A percentile compares a stretch with the other conserved stretches of the same genome.
These are phyloP conservation scores for Cladosporium sp. DNA, from an alignment of 2,329 filamentous ascomycete species.

Conservation along the genomic window DNA sequence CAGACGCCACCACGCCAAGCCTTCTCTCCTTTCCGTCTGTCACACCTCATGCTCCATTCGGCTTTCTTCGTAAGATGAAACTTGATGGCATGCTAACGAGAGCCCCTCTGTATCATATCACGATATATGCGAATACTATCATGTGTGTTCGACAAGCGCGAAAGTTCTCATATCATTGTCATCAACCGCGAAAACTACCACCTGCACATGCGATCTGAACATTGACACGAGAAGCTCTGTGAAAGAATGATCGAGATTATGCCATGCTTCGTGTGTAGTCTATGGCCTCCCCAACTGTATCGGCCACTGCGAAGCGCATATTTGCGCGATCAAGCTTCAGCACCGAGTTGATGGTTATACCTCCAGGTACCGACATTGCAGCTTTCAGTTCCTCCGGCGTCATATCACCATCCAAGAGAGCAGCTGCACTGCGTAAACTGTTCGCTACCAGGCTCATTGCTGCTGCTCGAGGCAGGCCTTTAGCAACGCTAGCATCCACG, in stretches of 20 bases:
- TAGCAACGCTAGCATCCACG: conserved; percentile 29
- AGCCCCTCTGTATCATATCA: neutral
- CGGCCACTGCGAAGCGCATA: conserved; percentile 20
- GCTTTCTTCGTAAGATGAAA: neutral
- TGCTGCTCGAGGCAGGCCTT: conserved; percentile 26
- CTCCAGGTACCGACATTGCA: conserved; percentile 29
- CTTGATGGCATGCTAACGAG: neutral
- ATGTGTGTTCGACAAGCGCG: neutral
- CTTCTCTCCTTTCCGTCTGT: neutral
- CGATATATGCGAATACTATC: neutral
- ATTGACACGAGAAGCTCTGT: neutral
- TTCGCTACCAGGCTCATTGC: conserved; percentile 26
- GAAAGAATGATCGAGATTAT: neutral
- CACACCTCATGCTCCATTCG: neutral
- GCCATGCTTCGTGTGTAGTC: conserved; percentile 23
- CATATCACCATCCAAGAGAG: conserved; percentile 27
- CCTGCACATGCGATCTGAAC: neutral
- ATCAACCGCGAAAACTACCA: neutral
- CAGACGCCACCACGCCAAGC: neutral
- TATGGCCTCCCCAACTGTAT: conserved; percentile 23
- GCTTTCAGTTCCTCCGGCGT: conserved; percentile 30
- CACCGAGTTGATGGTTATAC: conserved; percentile 30
- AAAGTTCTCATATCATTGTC: neutral
- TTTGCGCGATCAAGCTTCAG: conserved; percentile 24
- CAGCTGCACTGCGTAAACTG: conserved; percentile 25